Conservation (phyloP, 768 basidiomycete species). For the Lactarius pseudohatsudake region DNA sequence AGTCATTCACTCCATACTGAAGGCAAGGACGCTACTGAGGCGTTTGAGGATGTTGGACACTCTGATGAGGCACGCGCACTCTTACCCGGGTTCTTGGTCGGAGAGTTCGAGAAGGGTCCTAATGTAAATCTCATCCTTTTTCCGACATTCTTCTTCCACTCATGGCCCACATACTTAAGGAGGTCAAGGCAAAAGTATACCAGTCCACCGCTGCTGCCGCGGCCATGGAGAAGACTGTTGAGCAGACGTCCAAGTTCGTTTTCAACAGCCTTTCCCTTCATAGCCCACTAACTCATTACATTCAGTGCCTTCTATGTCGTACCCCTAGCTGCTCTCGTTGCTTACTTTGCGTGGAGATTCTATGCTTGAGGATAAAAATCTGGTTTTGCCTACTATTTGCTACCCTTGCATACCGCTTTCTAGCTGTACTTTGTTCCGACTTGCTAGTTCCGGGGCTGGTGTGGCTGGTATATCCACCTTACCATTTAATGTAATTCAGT, state of each 20-base stretch:
- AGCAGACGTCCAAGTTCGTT: conserved; percentile 31
- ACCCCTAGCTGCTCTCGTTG: conserved; percentile 44
- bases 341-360: conserved; percentile 49
- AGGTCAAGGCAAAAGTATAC: conserved; percentile 17
- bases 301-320: conserved; percentile 42
- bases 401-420: conserved; percentile 11
- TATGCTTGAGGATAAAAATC: conserved; percentile 30
- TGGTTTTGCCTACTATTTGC: not conserved
- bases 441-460: not conserved
- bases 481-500: conserved; percentile 15
- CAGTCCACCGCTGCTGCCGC: conserved; percentile 18
- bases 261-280: not conserved
- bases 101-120: conserved; percentile 63
- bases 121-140: conserved; percentile 33
- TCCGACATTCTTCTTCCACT: not conserved
- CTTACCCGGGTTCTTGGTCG: conserved; percentile 85
- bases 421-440: not conserved
- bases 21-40: conserved; percentile 96
- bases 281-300: not conserved
- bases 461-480: conserved; percentile 9
- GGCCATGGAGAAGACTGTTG: conserved; percentile 26
- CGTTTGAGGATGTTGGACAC: conserved; percentile 99
- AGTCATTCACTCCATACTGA: conserved; percentile 24
- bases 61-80: conserved; percentile 97
- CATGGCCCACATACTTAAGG: conserved; percentile 12